Evolutionary conservation across 345 rosid species (phyloP).

Genomic region (Anastatica hierochuntica): DNA sequence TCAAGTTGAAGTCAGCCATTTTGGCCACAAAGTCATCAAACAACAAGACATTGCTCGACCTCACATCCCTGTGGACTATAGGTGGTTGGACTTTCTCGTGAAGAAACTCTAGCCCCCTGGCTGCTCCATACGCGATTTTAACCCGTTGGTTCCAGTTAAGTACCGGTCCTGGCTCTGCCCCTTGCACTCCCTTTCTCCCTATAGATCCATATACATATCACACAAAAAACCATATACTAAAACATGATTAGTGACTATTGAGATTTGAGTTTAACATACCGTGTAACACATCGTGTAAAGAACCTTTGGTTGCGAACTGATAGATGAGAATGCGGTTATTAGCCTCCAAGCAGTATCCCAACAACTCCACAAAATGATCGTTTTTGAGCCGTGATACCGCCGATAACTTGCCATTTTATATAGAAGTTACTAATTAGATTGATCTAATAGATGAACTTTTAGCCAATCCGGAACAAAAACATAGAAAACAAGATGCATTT

Average conservation of each 20-base stretch:
- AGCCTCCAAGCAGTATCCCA: conserved; percentile 75
- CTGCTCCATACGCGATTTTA: conserved; percentile 82
- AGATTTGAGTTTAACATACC: conserved; percentile 43
- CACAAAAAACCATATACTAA: neutral
- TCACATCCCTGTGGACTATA: conserved; percentile 81
- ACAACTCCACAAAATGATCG: conserved; percentile 73
- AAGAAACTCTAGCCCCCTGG: conserved; percentile 83
- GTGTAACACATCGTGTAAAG: conserved; percentile 87
- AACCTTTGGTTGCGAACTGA: conserved; percentile 70
- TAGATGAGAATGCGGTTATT: conserved; percentile 69
- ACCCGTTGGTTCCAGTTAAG: conserved; percentile 90
- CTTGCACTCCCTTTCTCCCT: conserved; percentile 96
- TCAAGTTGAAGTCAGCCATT: conserved; percentile 88
- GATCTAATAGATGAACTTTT: neutral
- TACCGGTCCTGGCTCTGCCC: conserved; percentile 91
- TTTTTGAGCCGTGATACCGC: conserved; percentile 77
- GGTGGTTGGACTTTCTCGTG: conserved; percentile 94
- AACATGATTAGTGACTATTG: neutral
- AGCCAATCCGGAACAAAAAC: too few species aligned
- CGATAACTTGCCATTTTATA: conserved; percentile 47
- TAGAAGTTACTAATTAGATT: neutral
- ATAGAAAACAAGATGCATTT: too few species aligned
- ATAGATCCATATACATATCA: neutral
- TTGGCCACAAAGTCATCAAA: conserved; percentile 71
- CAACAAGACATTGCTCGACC: conserved; percentile 90